Base-by-base conservation (phyloP, 2,329 filamentous ascomycete species). In the Xylaria sp. region DNA sequence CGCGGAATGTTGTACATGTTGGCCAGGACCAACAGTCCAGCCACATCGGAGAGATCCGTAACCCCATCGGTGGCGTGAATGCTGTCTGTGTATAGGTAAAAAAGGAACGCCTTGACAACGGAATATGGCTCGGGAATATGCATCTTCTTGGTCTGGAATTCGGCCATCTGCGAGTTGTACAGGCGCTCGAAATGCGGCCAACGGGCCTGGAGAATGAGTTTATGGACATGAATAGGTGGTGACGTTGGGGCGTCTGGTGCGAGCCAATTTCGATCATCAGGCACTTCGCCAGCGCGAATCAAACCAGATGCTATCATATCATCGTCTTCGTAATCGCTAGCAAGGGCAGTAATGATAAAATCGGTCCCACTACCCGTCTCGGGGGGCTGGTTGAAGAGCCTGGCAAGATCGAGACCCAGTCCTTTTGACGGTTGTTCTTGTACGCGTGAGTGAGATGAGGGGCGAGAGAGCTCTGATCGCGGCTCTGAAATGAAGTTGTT, bases 1-100 rank as follows among this genome's bases (percentile, higher is more conserved):
- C 96, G 93, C 1, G 94, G 94, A 83, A 99, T 97, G 77, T 98
- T 95, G 82, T 99, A 99, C 55, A 98, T 93, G 79, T 98, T 98
- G 51, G 94, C 94, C 93, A 99, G 97, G 71, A 99, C 95, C 2
- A 99, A 86, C 80, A 99, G 89, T 8, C 96, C 95, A 0, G 96
- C 95, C 14, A 98, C 94, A 74, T 98, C 94, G 34, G 90, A 89
- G 21, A 98, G 88, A 57, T 91, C 87, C 0, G 88, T 88, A 82
- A 96, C 93, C 42, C 94, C 92, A 67, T 90, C 89, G 55, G 93
- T 85, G 17, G 85, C 83, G 14, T 89, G 85, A 73, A 99, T 98
- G 73, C 91, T 95, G 79, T 99, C 96, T 0, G 96, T 98, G 81
- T 99, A 99, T 0, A 99, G 88, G 77, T 98, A 99, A 81, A 96